Base-by-base conservation (phyloP, 441 rosid genomes). In the Brassica balearica region DNA sequence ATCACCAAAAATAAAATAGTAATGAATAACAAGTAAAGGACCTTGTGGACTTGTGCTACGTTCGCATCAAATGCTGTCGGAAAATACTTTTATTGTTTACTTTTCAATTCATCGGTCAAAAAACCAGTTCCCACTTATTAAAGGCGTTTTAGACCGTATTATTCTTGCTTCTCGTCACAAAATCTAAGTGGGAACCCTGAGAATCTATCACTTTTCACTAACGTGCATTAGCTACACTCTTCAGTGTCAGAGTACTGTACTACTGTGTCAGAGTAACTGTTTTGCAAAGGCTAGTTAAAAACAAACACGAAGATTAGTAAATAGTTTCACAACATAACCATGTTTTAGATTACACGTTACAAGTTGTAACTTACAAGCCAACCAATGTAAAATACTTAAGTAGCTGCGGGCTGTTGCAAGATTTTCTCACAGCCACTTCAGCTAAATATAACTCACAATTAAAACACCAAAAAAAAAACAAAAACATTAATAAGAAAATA, bases 321-420 rank as follows among this genome's bases (percentile, higher is more conserved):
- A 53, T 53, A 73, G 60, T 34, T 72, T 32, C 2, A 65, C 14
- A 73, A 73, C 65, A 73, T 38, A 78, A 73, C 48, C 56, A 69
- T 64, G 71, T 69, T 62, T 69, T 51, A 53, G 71, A 79, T 68
- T 79, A 73, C 61, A 73, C 29, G 71, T 55, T 79, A 79, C 78
- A 55, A 79, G 71, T 68, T 68, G 71, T 68, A 68, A 68, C 60
- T 48, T 68, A 68, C 73, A 55, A 55, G 22, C n/a, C 22, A 79
- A 64, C 74, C 75, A 55, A 68, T 79, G 71, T 64, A 64, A 73
- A 20, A 74, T 74, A 74, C 38, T 32, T 55, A 55, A 32, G 48
- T 81, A 81, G 88, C 92, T 86, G 98, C 92, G 96, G 98, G 92
- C 90, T 83, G 85, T 92, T 86, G 60, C 80, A 70, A 65, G 60